Evolutionary conservation across 495 filamentous ascomycete genomes (phyloP).

Genomic region (Penicillium lividum): DNA sequence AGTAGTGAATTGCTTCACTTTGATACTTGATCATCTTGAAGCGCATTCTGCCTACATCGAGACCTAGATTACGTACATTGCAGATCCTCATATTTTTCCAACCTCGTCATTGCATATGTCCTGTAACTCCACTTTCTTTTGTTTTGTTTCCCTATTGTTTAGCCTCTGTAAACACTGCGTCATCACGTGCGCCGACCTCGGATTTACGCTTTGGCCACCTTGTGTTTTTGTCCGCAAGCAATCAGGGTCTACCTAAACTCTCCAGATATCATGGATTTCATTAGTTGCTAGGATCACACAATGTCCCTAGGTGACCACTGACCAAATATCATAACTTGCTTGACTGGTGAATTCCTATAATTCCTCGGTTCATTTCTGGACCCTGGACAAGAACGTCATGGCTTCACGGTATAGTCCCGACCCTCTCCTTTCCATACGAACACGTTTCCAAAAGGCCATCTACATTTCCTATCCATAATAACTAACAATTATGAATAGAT

Average conservation of each 20-base stretch:
- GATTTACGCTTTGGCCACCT: constrained; percentile 31
- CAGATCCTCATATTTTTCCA: neutral
- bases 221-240: constrained; percentile 30
- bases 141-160: constrained; percentile 4
- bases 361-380: constrained; percentile 11
- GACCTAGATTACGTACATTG: neutral
- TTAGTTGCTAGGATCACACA: constrained; percentile 4
- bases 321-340: neutral
- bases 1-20: neutral
- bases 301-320: constrained; percentile 10
- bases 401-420: constrained; percentile 33
- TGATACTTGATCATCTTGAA: neutral
- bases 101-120: neutral
- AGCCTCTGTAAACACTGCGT: constrained; percentile 6
- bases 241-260: constrained; percentile 12
- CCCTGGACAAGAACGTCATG: constrained; percentile 17
- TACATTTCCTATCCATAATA: neutral
- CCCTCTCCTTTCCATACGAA: constrained; percentile 9
- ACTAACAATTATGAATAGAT: constrained; percentile 41
- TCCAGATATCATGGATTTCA: constrained; percentile 6
- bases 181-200: constrained; percentile 25
- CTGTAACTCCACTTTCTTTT: neutral
- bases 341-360: neutral
- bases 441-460: neutral
- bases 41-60: neutral